Evolutionary conservation across 768 basidiomycete species (phyloP), one percentile per base, ranked within the genome.

Genomic region (Lactarius pseudohatsudake): DNA sequence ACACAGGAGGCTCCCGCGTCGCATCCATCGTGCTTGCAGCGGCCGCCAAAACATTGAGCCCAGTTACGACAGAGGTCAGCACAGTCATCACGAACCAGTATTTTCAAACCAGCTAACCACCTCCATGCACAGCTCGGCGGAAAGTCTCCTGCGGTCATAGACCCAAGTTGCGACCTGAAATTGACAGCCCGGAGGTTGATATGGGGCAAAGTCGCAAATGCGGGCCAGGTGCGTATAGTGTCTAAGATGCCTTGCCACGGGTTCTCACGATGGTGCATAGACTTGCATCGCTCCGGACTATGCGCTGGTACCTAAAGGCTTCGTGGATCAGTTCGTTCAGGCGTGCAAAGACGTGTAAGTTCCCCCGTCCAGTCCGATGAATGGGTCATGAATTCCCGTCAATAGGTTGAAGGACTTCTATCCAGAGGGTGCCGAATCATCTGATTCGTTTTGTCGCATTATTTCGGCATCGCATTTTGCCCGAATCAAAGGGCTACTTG

Each of bases 141-240:
- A 32, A 92, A 93, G 75, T 86, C 84, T 2, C 91, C 92, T 1
- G 90, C 86, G 26, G 79, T 94, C 69, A 78, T 95, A 55, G 90
- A 93, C 74, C 81, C 89, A 0, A 81, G 78, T 28, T 86, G 84
- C 62, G 87, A 94, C 72, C 76, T 94, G 59, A 80, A 86, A 64
- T 77, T 81, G 5, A 81, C 87, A 0, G 90, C 90, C 3, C 82
- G 81, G 47, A 82, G 92, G n/a, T 80, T 95, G 54, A 74, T 93
- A 40, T 94, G 91, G 90, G 91, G 91, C 22, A 92, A 92, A 71
- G 77, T 79, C 57, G 76, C 81, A 47, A 95, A 95, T 70, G 85
- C 84, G 0, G 93, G 93, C 3, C 80, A 80, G 72, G 78, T 78
- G 62, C 26, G 36, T 4, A 11, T 22, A 22, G 69, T 47, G 8